Percentiles rank a stretch among this genome's conserved stretches.
phyloP scores from a whole-genome alignment of 2,329 filamentous ascomycete genomes.

The Cladophialophora immunda region DNA sequence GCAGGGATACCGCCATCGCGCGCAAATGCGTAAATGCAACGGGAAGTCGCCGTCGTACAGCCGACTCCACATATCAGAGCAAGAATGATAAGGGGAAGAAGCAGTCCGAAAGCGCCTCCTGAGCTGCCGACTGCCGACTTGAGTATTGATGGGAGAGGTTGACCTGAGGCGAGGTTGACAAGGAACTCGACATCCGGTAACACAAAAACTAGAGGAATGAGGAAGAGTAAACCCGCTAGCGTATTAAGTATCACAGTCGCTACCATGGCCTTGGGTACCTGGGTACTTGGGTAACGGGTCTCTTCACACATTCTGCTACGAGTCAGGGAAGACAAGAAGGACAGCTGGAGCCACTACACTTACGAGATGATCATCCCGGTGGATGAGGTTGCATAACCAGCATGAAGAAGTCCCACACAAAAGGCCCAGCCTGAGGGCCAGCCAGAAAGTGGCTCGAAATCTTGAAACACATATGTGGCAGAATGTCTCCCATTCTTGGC shows the following conservation, averaged over 20 bases:
- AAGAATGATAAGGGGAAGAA: too few species aligned
- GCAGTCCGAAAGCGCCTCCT: too few species aligned
- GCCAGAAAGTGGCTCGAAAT: slow-evolving; percentile 50
- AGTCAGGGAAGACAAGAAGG: slow-evolving; percentile 24
- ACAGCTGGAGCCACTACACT: slow-evolving; percentile 47
- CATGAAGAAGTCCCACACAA: slow-evolving; percentile 75
- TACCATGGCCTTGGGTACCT: slow-evolving; percentile 46
- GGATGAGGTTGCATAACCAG: slow-evolving; percentile 76
- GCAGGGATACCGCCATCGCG: too few species aligned
- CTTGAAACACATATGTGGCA: slow-evolving; percentile 69
- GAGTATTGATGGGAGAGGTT: slow-evolving; percentile 75
- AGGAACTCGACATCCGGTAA: slow-evolving; percentile 52
- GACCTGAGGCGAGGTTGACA: slow-evolving; percentile 69
- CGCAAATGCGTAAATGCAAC: too few species aligned
- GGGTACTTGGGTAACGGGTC: slow-evolving; percentile 70
- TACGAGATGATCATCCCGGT: slow-evolving; percentile 83
- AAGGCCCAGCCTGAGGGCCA: slow-evolving; percentile 78
- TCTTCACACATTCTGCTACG: slow-evolving; percentile 74
- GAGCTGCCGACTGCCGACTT: too few species aligned
- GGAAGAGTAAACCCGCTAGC: slow-evolving; percentile 70
- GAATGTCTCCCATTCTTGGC: slow-evolving; percentile 73
- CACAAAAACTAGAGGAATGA: slow-evolving; percentile 71
- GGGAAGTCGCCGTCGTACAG: too few species aligned
- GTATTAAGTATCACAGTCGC: slow-evolving; percentile 71
- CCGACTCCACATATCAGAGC: too few species aligned